Evolutionary conservation across 2,329 filamentous ascomycete genomes (phyloP), one percentile per base, ranked within the genome.

Genomic region (Bipolaris gigantea): DNA sequence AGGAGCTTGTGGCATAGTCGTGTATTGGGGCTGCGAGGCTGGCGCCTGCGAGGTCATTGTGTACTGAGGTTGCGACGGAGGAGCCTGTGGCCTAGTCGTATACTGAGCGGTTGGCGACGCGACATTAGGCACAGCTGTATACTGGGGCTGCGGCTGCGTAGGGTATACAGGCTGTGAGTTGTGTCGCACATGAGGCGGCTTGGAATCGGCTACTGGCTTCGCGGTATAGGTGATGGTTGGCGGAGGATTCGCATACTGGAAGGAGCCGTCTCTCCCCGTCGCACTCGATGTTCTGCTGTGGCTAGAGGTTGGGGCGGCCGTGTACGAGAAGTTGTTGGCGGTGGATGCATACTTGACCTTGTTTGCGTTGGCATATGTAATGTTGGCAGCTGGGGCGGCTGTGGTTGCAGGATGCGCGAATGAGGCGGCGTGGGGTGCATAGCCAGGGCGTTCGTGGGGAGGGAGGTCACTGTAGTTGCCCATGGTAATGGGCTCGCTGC

Each of bases 391-490:
- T 1, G 60, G 55, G 15, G 57, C 33, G 45, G 48, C 10, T 55
- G 52, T 15, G 54, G 43, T 51, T 57, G 61, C 60, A 55, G 62
- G 48, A 34, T 50, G 46, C 13, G 54, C 50, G 35, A 56, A 56
- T 8, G 50, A 54, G n/a, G 52, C 38, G 27, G 55, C 13, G 13
- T 41, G 51, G 13, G 51, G 33, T 18, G 67, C 53, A 55, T 74
- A 78, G 33, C 71, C 74, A 2, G 77, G 75, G 5, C 77, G 67
- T 56, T 80, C 72, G 47, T 77, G 64, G 11, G 76, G 77, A 25
- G 77, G 77, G 9, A 77, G 69, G 56, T 79, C 77, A 21, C 68
- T 64, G 55, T 76, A 79, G 49, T 72, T 75, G 46, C 76, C 76
- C 75, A 78, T 78, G 44, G 75, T 77, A 32, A 76, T 72, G 57